phyloP scores from a whole-genome alignment of 805 yeast genomes.

The Candida qinlingensis region DNA sequence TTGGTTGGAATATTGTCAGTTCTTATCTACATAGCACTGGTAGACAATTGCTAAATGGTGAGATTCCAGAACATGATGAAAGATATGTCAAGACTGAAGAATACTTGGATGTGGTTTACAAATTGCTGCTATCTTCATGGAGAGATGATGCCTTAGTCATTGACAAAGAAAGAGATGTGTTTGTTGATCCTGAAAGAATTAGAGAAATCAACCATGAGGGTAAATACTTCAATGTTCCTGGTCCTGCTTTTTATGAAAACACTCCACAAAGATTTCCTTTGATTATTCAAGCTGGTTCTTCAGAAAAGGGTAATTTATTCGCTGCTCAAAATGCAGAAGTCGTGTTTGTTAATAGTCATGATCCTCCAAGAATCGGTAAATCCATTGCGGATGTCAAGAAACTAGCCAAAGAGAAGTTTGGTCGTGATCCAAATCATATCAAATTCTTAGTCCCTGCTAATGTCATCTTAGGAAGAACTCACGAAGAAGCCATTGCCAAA shows the following conservation, averaged over 20 bases:
- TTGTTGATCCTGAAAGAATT: conserved; percentile 29
- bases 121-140: conserved; percentile 34
- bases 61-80: conserved; percentile 33
- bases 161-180: conserved; percentile 21
- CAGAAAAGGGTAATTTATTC: conserved; percentile 33
- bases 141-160: conserved; percentile 28
- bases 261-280: conserved; percentile 41
- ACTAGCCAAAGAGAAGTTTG: conserved; percentile 29
- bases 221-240: conserved; percentile 34
- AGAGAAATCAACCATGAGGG: conserved; percentile 36
- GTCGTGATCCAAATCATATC: conserved; percentile 32
- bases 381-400: conserved; percentile 28
- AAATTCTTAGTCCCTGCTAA: conserved; percentile 34
- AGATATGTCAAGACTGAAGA: conserved; percentile 35
- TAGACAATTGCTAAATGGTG: conserved; percentile 28
- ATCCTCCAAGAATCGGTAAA: conserved; percentile 27
- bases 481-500: conserved; percentile 24
- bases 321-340: conserved; percentile 41
- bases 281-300: conserved; percentile 40
- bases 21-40: conserved; percentile 36
- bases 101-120: conserved; percentile 31
- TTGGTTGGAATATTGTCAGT: conserved; percentile 40
- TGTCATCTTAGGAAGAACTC: conserved; percentile 35
- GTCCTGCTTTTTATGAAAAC: conserved; percentile 36
- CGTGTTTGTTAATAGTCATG: conserved; percentile 33